phyloP scores from a whole-genome alignment of 2,329 filamentous ascomycete genomes.

The Rhynchosporium graminicola region DNA sequence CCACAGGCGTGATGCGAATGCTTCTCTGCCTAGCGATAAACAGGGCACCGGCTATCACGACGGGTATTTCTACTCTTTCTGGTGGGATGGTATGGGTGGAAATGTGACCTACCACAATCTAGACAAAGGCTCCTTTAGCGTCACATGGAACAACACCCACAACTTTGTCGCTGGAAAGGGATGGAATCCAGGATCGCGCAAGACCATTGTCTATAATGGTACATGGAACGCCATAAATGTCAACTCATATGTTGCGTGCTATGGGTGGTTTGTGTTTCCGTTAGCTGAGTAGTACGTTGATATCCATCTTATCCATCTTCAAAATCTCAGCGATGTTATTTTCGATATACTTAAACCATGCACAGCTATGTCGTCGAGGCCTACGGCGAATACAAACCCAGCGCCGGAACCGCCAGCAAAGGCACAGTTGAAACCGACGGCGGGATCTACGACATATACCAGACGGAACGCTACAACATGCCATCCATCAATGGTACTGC shows the following conservation, averaged over 20 bases:
- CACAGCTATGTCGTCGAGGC: neutral
- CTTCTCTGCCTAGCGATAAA: neutral
- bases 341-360: too few relatives aligned
- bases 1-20: conserved; percentile 2
- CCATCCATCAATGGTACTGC: conserved; percentile 51
- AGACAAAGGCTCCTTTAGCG: conserved; percentile 48
- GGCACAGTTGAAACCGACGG: conserved; percentile 55
- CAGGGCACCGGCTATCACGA: neutral
- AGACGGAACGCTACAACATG: conserved; percentile 42
- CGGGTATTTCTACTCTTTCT: neutral
- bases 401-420: conserved; percentile 51
- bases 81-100: neutral
- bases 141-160: conserved; percentile 48
- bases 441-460: conserved; percentile 50
- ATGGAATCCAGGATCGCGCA: conserved; percentile 47
- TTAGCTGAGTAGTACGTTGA: neutral
- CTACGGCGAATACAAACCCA: neutral
- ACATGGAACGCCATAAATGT: conserved; percentile 43
- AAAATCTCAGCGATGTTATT: too few relatives aligned
- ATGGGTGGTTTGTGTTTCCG: conserved; percentile 34
- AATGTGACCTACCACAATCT: neutral
- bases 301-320: too few relatives aligned
- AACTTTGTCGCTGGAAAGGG: conserved; percentile 54
- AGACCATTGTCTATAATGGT: conserved; percentile 46
- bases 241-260: conserved; percentile 54